Evolutionary conservation across 1,139 yeast genomes (phyloP), one percentile per base, ranked within the genome.

Genomic region (Scheffersomyces quercinus): DNA sequence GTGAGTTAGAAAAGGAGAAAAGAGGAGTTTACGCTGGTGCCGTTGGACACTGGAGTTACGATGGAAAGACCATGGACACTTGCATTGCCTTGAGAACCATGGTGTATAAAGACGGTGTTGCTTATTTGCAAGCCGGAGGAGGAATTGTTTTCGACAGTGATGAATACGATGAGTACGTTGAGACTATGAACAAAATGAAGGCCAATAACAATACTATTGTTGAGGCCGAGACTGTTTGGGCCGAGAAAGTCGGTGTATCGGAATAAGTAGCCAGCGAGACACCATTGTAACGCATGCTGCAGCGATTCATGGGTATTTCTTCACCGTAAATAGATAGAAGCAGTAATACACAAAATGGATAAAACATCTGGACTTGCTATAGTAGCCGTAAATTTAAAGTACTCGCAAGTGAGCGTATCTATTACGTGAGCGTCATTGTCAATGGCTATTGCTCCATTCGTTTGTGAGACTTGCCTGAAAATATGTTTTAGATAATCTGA

Each of bases 11-110:
- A 62, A 77, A 81, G 52, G 98, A 93, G 61, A 88, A 90, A 60
- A 79, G 99, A 59, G 99, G 99, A 36, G 91, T 91, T 11, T 93
- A 93, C 61, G 99, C 99, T 1, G 99, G 99, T 50, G 99, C 99
- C 1, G 97, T 93, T n/a, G 99, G 99, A 9, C 87, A 88, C 64
- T 93, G 97, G 97, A 91, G 96, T 1, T 93, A 90, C 62, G 96
- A 89, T 58, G 89, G 95, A 13, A 82, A 81, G 55, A 79, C 90
- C 26, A 93, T 93, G 98, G 95, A 93, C 61, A 93, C 98, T 0
- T 93, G 99, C 68, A 93, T 93, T 61, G 99, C 99, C 0, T 74
- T 93, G 55, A 81, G 99, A 68, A 93, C 99, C 1, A 93, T 93
- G 98, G 93, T 93, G 35, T 87, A 80, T 59, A 93, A 93, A 62